Evolutionary conservation across 108 stramenopile genomes (phyloP), one percentile per base, ranked within the genome.

Genomic region (Cyclotella distinguenda): DNA sequence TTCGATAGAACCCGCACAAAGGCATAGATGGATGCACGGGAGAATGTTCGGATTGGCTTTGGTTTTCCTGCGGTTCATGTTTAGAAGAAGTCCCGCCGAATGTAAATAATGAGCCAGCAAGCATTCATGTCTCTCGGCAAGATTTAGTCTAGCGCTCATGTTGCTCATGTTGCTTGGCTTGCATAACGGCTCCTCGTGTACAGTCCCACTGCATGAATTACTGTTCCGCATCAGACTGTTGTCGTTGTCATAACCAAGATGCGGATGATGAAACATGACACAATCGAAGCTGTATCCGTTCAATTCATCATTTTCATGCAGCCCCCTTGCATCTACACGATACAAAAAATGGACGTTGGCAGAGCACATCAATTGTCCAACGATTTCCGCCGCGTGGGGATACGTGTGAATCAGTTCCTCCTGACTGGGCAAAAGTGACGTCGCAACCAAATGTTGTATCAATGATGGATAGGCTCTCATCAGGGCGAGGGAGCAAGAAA

Each of bases 231-330:
- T 48, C 16, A n/a, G 6, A 7, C 16, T 15, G 7, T 48, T 15
- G 16, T n/a, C 47, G 16, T 48, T 19, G 47, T 19, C 16, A 19
- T 48, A 48, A 7, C 47, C 47, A 19, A 48, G 47, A 48, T 48
- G 47, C 10, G 47, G 47, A 16, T 48, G 47, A 48, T 48, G 47
- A 16, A 48, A 48, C 47, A 48, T 15, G 19, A 48, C 47, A 48
- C 13, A 48, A 19, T 48, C 47, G 47, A 48, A 48, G 7, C 16
- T 15, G 19, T n/a, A n/a, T 18, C 13, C 16, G 16, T 7, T n/a
- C 47, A 48, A 48, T n/a, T 19, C 7, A 7, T 18, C 7, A 16
- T 48, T 19, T 7, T 9, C 7, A 19, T 48, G 47, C 13, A 48
- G 47, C 16, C 16, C 16, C 16, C 15, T 48, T 9, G 47, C 47